phyloP scores from a whole-genome alignment of 1,284 basidiomycete genomes.

The Cutaneotrichosporon sp. region DNA sequence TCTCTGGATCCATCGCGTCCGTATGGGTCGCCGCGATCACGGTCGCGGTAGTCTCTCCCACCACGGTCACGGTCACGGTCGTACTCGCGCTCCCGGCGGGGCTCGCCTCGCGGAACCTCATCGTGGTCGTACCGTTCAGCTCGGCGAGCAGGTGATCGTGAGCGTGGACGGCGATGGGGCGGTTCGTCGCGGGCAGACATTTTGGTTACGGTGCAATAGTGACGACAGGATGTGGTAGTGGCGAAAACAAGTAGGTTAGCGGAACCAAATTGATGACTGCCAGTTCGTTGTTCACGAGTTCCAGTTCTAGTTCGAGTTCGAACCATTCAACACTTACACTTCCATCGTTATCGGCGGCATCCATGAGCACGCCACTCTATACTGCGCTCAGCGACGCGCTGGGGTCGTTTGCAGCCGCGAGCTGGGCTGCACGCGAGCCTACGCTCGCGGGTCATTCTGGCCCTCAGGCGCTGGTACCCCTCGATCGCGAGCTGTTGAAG shows the following conservation, averaged over 20 bases:
- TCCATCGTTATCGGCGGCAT: not conserved
- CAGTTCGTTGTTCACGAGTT: not conserved
- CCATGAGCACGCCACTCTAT: slow-evolving; percentile 14
- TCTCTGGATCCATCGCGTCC: slow-evolving; percentile 36
- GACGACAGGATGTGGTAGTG: not conserved
- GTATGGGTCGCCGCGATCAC: slow-evolving; percentile 50
- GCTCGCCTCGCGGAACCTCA: not conserved
- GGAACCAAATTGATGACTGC: not conserved
- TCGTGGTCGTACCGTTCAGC: slow-evolving; percentile 3
- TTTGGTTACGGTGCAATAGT: not conserved
- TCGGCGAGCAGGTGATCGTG: not conserved
- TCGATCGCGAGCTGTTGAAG: slow-evolving; percentile 7
- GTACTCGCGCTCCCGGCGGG: slow-evolving; percentile 2
- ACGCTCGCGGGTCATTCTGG: slow-evolving; percentile 10
- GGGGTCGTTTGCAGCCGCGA: not conserved
- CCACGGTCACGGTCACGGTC: slow-evolving; percentile 16
- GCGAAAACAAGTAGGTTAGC: not conserved
- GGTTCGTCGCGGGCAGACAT: slow-evolving; percentile 1
- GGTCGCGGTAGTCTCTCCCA: slow-evolving; percentile 35
- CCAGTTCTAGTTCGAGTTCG: not conserved
- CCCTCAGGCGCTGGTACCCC: slow-evolving; percentile 2
- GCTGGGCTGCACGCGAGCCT: slow-evolving; percentile 7
- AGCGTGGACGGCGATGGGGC: slow-evolving; percentile 1
- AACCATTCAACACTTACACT: not conserved
- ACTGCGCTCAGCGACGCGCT: slow-evolving; percentile 9